Percentiles rank a stretch among this genome's conserved stretches.
phyloP scores from a whole-genome alignment of 192 early-diverging fungal species.

The Coemansia sp. region DNA sequence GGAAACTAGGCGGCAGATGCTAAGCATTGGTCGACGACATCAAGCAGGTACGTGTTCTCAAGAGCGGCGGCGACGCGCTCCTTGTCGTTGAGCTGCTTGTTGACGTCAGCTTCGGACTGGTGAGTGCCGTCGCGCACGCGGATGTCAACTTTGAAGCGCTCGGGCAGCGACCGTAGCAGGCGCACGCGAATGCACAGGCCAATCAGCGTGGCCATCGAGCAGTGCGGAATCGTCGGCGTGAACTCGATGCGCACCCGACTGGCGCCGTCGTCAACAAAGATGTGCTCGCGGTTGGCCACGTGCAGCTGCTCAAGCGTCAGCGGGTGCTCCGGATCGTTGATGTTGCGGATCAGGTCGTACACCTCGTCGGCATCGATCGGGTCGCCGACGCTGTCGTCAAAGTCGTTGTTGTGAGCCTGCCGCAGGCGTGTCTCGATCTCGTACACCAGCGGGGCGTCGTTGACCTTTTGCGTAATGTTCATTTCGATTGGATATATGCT shows the following conservation, averaged over 20 bases:
- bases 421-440: conserved; percentile 56
- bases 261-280: conserved; percentile 70
- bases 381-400: conserved; percentile 73
- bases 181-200: conserved; percentile 95
- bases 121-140: conserved; percentile 89
- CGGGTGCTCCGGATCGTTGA: conserved; percentile 98
- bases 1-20: conserved; percentile 52
- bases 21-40: conserved; percentile 93
- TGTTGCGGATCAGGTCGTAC: conserved; percentile 93
- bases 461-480: conserved; percentile 60
- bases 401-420: conserved; percentile 57
- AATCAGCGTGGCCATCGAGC: conserved; percentile 98
- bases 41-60: conserved; percentile 89
- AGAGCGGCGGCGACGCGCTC: conserved; percentile 97
- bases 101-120: conserved; percentile 92
- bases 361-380: conserved; percentile 84
- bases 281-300: conserved; percentile 84
- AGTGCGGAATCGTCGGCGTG: conserved; percentile 98
- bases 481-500: conserved; percentile 20
- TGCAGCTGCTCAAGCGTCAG: conserved; percentile 96
- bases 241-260: conserved; percentile 80
- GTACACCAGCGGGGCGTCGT: conserved; percentile 85
- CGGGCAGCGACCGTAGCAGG: conserved; percentile 81
- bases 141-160: conserved; percentile 94
- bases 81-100: conserved; percentile 99